Percentiles rank a stretch among this genome's conserved stretches.
These are phyloP conservation scores for Scheffersomyces illinoinensis DNA, from an alignment of 1,139 yeast species.

Conservation along the genomic window DNA sequence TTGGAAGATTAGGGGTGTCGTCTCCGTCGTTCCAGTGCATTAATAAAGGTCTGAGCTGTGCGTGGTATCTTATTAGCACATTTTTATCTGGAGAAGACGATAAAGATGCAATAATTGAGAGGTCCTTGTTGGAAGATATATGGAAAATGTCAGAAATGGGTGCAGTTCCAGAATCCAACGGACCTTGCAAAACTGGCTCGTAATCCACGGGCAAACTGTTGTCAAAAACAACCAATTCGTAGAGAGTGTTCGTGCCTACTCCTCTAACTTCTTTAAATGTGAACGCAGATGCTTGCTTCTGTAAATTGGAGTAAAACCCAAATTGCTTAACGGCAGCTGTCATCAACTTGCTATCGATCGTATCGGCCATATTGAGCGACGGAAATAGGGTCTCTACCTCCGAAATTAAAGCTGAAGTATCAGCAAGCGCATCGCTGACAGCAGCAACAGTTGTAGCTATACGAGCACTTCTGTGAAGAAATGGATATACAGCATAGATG, in stretches of 20 bases:
- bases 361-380: slow-evolving; percentile 5
- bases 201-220: slow-evolving; percentile 13
- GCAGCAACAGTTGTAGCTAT: slow-evolving; percentile 24
- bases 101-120: slow-evolving; percentile 22
- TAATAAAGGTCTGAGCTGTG: slow-evolving; percentile 35
- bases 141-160: slow-evolving; percentile 18
- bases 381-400: slow-evolving; percentile 19
- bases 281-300: slow-evolving; percentile 14
- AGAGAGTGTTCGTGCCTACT: slow-evolving; percentile 8
- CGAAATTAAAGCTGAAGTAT: slow-evolving; percentile 20
- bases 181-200: slow-evolving; percentile 25
- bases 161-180: slow-evolving; percentile 11
- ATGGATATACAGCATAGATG: slow-evolving; percentile 37
- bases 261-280: slow-evolving; percentile 14
- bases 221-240: slow-evolving; percentile 14
- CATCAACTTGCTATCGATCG: slow-evolving; percentile 16
- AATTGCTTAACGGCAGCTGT: slow-evolving; percentile 19
- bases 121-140: slow-evolving; percentile 14
- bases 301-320: slow-evolving; percentile 17
- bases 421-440: slow-evolving; percentile 27
- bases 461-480: slow-evolving; percentile 18
- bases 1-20: not conserved
- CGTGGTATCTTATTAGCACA: slow-evolving; percentile 20
- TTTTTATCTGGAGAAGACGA: slow-evolving; percentile 10
- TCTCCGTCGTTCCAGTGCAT: slow-evolving; percentile 18